Base-by-base conservation (phyloP, 257 asterid species). In the Nicotiana tabacum region DNA sequence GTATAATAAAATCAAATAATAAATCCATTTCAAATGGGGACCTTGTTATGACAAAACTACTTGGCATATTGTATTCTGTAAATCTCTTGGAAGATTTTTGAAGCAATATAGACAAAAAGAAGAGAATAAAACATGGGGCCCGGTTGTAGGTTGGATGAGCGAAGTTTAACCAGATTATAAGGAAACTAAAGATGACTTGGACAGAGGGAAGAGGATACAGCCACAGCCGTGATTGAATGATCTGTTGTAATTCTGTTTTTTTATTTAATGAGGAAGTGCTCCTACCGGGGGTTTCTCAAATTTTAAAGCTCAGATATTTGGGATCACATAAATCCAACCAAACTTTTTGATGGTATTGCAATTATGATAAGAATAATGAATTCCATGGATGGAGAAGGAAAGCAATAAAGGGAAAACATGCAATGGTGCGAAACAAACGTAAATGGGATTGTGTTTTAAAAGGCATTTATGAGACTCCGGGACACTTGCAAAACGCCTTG, bases 401-500 rank as follows among this genome's bases (percentile, higher is more conserved):
- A 60, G 24, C 21, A 60, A n/a, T 17, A 4, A 56, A 21, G 10
- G 18, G 74, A 43, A 66, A 18, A 11, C 48, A 77, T 46, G 83
- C 17, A n/a, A 57, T 55, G 48, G 82, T 56, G 85, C 77, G 55
- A 77, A 66, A 65, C 27, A 35, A 62, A 81, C 43, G 66, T 37
- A 58, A 62, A 39, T 11, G 15, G 61, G 24, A 24, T 24, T 24
- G 27, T 24, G 27, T 24, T 24, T 24, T 24, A 24, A 24, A 24
- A 24, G 27, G 27, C 27, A 24, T 0, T 24, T 24, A 24, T 24
- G 27, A 24, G 27, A 24, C 27, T 24, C 27, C 27, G 27, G 27
- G 27, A 0, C 27, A 24, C 27, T 24, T 24, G 27, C 27, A 24
- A 24, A 24, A 24, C 1, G 27, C 27, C 27, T 24, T 0, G 27